phyloP scores from a whole-genome alignment of 2,329 filamentous ascomycete species.

The Epichloe elymi region DNA sequence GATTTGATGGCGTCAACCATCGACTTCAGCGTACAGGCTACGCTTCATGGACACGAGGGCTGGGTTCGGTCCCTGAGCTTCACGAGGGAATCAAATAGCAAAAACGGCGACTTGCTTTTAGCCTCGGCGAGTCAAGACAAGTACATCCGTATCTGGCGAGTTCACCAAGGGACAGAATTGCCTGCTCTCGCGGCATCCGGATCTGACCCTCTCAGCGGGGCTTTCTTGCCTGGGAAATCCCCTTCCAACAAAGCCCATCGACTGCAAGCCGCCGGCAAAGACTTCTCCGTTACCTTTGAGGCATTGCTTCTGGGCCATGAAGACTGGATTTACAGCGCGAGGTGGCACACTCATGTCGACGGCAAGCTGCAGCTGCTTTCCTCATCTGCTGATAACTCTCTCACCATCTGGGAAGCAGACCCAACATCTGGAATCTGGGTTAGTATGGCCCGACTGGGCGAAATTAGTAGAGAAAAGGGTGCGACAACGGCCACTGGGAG shows the following conservation, averaged over 20 bases:
- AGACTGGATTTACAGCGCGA: conserved; percentile 91
- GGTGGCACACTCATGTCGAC: conserved; percentile 48
- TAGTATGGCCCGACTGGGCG: conserved; percentile 71
- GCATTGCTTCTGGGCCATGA: conserved; percentile 89
- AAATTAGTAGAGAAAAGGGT: conserved; percentile 89
- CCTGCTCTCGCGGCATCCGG: conserved; percentile 40
- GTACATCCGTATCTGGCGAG: conserved; percentile 85
- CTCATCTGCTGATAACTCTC: conserved; percentile 86
- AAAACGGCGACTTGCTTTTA: conserved; percentile 58
- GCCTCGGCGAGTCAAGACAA: conserved; percentile 96
- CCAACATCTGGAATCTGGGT: conserved; percentile 79
- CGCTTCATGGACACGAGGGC: conserved; percentile 78
- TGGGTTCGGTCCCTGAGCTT: conserved; percentile 88
- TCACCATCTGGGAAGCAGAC: conserved; percentile 88
- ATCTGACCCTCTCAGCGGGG: conserved; percentile 44
- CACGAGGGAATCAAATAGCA: conserved; percentile 42
- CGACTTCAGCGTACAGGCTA: conserved; percentile 60
- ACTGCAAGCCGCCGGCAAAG: conserved; percentile 46
- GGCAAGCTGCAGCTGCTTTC: conserved; percentile 62
- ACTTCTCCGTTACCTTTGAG: conserved; percentile 82
- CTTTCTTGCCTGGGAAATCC: conserved; percentile 52
- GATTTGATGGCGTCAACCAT: conserved; percentile 23
- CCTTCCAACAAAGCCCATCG: conserved; percentile 82
- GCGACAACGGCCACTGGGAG: conserved; percentile 94
- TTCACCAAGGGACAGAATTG: conserved; percentile 57